phyloP scores from a whole-genome alignment of 208 protist genomes.

The Leishmania mexicana region DNA sequence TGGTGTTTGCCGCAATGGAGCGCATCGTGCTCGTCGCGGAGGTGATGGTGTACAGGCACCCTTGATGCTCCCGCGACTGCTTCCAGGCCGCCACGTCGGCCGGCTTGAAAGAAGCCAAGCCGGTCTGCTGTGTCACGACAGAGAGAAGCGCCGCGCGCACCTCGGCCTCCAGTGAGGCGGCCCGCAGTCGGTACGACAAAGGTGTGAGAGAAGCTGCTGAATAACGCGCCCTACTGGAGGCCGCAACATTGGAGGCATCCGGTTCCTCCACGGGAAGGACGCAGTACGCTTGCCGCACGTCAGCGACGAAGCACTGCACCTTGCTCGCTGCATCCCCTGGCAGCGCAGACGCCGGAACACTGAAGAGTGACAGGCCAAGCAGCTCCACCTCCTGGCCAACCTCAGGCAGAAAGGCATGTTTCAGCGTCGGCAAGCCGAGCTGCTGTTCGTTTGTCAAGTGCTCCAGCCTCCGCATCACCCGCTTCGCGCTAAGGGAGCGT shows the following conservation, averaged over 20 bases:
- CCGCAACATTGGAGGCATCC: not conserved
- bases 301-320: conserved; percentile 47
- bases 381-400: conserved; percentile 53
- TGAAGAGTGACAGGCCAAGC: conserved; percentile 61
- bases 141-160: conserved; percentile 52
- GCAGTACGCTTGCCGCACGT: conserved; percentile 56
- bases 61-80: conserved; percentile 29
- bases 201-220: conserved; percentile 7
- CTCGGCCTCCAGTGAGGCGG: conserved; percentile 29
- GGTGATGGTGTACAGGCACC: conserved; percentile 60
- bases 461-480: conserved; percentile 5
- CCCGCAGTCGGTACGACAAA: conserved; percentile 17
- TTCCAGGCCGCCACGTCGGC: conserved; percentile 46
- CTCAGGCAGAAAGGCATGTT: conserved; percentile 55
- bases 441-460: conserved; percentile 48
- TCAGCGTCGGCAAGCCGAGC: conserved; percentile 59
- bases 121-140: conserved; percentile 43
- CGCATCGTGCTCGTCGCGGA: conserved; percentile 46
- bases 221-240: not conserved
- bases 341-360: conserved; percentile 28
- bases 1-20: conserved; percentile 40
- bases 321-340: conserved; percentile 7
- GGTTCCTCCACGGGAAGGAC: conserved; percentile 26
- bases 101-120: conserved; percentile 46
- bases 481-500: not conserved